Conservation (phyloP, 352 stramenopile genomes). For the Globisporangium nodosum region DNA sequence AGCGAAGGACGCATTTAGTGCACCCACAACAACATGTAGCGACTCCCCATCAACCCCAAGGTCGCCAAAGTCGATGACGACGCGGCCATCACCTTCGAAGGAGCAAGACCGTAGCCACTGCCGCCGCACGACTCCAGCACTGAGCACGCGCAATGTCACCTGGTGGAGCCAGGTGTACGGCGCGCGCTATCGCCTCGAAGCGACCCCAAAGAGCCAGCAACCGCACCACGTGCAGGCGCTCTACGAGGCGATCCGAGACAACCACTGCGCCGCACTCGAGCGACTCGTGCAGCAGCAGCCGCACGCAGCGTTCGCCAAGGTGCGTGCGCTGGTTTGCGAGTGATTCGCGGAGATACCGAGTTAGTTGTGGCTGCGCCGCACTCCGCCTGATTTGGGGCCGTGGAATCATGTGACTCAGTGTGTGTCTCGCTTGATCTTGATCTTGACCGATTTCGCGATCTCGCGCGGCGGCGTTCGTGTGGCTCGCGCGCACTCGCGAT, state of each 20-base stretch:
- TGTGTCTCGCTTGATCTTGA: neutral
- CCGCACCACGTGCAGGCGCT: slow-evolving; percentile 1
- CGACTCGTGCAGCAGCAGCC: slow-evolving; percentile 20
- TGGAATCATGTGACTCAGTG: neutral
- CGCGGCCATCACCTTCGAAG: neutral
- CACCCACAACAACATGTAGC: too few relatives aligned
- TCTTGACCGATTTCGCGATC: neutral
- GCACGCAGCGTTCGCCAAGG: slow-evolving; percentile 34
- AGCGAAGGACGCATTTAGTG: too few relatives aligned
- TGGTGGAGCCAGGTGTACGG: slow-evolving; percentile 24
- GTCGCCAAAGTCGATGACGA: neutral
- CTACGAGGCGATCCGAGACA: slow-evolving; percentile 34
- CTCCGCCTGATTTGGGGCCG: neutral
- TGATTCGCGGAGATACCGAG: slow-evolving; percentile 1
- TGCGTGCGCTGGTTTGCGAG: slow-evolving; percentile 7
- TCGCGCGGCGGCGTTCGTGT: neutral
- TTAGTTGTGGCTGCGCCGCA: neutral
- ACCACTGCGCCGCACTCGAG: slow-evolving; percentile 22
- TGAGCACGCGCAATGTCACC: slow-evolving; percentile 10
- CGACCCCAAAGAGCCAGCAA: neutral
- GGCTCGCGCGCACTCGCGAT: neutral
- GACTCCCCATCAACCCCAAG: too few relatives aligned
- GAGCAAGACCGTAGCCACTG: neutral
- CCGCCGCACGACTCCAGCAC: neutral
- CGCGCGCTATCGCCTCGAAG: neutral